Percentiles rank a stretch among this genome's conserved stretches.
These are phyloP conservation scores for Neofusicoccum kwambonambiense DNA, from an alignment of 2,329 filamentous ascomycete species.

Conservation along the genomic window DNA sequence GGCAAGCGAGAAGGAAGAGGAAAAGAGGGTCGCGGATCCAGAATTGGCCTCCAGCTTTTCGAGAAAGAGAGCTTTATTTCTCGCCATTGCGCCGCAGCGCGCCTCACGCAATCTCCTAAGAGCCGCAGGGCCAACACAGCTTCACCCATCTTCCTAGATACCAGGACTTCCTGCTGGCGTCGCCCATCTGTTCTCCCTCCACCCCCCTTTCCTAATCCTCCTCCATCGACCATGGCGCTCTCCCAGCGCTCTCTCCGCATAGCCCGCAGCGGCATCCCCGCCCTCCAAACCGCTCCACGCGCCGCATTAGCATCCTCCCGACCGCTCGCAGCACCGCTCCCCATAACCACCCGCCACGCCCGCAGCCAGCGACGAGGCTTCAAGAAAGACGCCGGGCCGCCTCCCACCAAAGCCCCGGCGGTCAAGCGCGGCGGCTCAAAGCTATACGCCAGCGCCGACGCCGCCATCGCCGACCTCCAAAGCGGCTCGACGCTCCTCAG, in stretches of 20 bases:
- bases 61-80: background rate
- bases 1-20: too few species aligned
- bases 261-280: background rate
- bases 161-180: too few species aligned
- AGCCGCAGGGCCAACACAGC: too few species aligned
- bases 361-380: background rate
- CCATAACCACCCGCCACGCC: background rate
- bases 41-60: background rate
- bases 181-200: background rate
- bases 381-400: background rate
- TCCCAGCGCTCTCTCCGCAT: background rate
- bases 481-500: constrained; percentile 71
- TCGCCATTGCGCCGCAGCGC: background rate
- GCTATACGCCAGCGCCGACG: constrained; percentile 52
- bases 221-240: background rate
- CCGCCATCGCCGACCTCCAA: constrained; percentile 68
- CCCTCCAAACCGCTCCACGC: background rate
- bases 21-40: background rate
- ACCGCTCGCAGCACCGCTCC: background rate
- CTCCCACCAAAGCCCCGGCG: constrained; percentile 25
- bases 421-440: constrained; percentile 38
- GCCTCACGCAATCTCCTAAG: background rate
- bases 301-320: background rate
- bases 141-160: background rate
- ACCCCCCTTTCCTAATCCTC: background rate